A percentile compares a stretch with the other conserved stretches of the same genome.
phyloP scores from a whole-genome alignment of 129 eudicot species.

The Helichrysum umbraculigerum region DNA sequence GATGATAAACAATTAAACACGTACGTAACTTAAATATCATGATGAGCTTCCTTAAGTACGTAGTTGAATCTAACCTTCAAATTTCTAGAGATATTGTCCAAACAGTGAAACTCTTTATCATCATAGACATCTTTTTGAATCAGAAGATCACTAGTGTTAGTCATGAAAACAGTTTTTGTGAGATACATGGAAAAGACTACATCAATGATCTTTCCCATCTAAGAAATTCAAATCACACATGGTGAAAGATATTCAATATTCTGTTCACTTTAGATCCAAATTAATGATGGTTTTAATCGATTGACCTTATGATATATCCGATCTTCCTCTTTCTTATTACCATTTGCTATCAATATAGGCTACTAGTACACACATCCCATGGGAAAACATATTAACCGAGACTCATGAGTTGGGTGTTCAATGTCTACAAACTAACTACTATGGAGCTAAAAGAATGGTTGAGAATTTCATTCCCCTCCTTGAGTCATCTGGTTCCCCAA shows the following conservation, averaged over 20 bases:
- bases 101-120: too few species aligned
- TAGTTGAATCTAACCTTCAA: too few species aligned
- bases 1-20: too few species aligned
- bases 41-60: too few species aligned
- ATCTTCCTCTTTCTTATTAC: too few species aligned
- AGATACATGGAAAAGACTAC: background rate
- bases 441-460: conserved; percentile 51
- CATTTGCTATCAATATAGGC: conserved; percentile 8
- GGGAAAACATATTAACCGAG: conserved; percentile 33
- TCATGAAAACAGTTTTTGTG: background rate
- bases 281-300: background rate
- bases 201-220: too few species aligned
- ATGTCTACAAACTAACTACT: conserved; percentile 61
- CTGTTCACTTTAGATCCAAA: background rate
- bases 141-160: too few species aligned
- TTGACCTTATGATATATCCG: too few species aligned
- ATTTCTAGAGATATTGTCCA: too few species aligned
- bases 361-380: background rate
- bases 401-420: conserved; percentile 43
- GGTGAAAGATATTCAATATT: background rate
- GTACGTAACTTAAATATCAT: too few species aligned
- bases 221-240: background rate
- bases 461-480: conserved; percentile 63
- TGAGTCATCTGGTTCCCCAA: conserved; percentile 56
- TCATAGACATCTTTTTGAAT: too few species aligned